Percentiles rank a stretch among this genome's conserved stretches.
phyloP scores from a whole-genome alignment of 1,284 basidiomycete genomes.

The Ustilago cynodontis region DNA sequence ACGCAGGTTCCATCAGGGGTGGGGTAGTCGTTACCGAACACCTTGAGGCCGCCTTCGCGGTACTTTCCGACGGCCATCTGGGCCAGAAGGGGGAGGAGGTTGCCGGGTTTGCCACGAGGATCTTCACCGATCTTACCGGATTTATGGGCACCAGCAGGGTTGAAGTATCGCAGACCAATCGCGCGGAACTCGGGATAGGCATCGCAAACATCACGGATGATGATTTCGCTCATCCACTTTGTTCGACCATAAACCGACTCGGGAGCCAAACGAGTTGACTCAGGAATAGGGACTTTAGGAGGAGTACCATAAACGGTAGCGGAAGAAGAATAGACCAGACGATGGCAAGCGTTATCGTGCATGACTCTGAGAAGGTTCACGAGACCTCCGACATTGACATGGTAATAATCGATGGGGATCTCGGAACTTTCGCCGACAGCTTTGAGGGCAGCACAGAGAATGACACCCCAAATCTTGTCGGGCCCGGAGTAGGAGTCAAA shows the following conservation, averaged over 20 bases:
- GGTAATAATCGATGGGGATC: conserved; percentile 80
- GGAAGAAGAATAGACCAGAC: conserved; percentile 96
- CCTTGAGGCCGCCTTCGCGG: conserved; percentile 82
- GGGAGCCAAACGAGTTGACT: conserved; percentile 86
- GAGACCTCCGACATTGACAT: conserved; percentile 66
- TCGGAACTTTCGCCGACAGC: conserved; percentile 98
- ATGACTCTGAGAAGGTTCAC: conserved; percentile 73
- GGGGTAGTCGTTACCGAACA: conserved; percentile 98
- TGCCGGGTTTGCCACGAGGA: conserved; percentile 92
- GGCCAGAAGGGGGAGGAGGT: conserved; percentile 91
- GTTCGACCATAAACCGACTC: conserved; percentile 95
- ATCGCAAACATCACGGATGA: conserved; percentile 89
- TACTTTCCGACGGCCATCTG: conserved; percentile 95
- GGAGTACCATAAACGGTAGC: conserved; percentile 99
- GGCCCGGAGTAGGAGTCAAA: conserved; percentile 59
- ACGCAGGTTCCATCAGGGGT: conserved; percentile 85
- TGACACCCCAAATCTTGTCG: conserved; percentile 85
- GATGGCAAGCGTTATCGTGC: conserved; percentile 83
- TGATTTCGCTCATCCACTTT: conserved; percentile 92
- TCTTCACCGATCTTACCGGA: conserved; percentile 97
- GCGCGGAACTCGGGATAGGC: conserved; percentile 83
- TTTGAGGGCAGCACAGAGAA: conserved; percentile 97
- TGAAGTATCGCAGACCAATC: conserved; percentile 93
- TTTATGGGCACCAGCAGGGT: conserved; percentile 95
- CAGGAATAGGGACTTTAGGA: conserved; percentile 90